These are phyloP conservation scores for Gypsophila paniculata DNA, from an alignment of 179 eudicot species.

Conservation along the genomic window DNA sequence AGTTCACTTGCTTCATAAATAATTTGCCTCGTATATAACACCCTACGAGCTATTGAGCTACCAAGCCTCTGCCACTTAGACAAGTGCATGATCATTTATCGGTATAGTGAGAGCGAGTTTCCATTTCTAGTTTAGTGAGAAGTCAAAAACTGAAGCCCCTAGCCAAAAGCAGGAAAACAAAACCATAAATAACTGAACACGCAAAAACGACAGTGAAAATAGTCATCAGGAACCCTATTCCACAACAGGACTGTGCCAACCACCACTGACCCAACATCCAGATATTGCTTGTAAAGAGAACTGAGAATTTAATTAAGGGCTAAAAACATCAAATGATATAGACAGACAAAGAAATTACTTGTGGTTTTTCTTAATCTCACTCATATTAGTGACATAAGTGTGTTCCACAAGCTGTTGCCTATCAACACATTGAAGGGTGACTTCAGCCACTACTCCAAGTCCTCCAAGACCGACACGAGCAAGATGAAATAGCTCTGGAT, in stretches of 20 bases:
- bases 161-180: not conserved
- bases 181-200: not conserved
- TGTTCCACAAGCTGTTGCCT: slow-evolving; percentile 96
- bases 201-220: not conserved
- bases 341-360: slow-evolving; percentile 48
- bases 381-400: slow-evolving; percentile 69
- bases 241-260: not conserved
- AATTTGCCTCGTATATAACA: not conserved
- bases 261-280: not conserved
- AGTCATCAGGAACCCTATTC: not conserved
- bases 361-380: slow-evolving; percentile 92
- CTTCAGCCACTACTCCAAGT: slow-evolving; percentile 93
- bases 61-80: not conserved
- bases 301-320: not conserved
- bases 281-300: not conserved
- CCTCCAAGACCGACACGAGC: slow-evolving; percentile 99
- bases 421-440: slow-evolving; percentile 95
- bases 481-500: slow-evolving; percentile 88
- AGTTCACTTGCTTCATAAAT: not conserved
- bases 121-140: not conserved
- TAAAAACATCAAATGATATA: slow-evolving; percentile 4
- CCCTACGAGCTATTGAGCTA: not conserved
- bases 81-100: not conserved
- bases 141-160: not conserved
- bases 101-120: not conserved